phyloP scores from a whole-genome alignment of 2,329 filamentous ascomycete genomes.

The Meredithiella fracta region DNA sequence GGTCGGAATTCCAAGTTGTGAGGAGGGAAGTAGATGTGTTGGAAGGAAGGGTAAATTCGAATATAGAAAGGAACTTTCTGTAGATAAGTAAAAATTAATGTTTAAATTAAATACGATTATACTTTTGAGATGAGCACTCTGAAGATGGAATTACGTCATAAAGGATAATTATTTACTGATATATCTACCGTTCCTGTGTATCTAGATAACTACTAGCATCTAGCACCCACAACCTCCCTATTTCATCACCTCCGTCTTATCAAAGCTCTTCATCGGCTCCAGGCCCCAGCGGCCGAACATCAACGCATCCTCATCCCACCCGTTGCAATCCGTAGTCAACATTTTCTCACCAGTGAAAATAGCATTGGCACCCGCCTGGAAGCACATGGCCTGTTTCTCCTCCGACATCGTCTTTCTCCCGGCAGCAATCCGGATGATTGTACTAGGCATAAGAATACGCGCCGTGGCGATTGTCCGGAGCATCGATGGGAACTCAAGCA shows the following conservation, averaged over 20 bases:
- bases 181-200: neutral
- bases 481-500: slow-evolving; percentile 61
- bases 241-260: slow-evolving; percentile 19
- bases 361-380: slow-evolving; percentile 84
- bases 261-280: slow-evolving; percentile 51
- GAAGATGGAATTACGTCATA: too few relatives aligned
- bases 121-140: too few relatives aligned
- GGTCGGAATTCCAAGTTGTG: neutral
- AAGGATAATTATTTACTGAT: too few relatives aligned
- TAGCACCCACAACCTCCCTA: neutral
- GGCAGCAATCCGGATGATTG: slow-evolving; percentile 75
- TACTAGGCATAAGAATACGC: slow-evolving; percentile 64
- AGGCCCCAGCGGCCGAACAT: slow-evolving; percentile 78
- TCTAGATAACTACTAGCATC: neutral
- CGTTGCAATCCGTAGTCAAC: slow-evolving; percentile 80
- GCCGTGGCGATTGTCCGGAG: slow-evolving; percentile 73
- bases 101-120: too few relatives aligned
- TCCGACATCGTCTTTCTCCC: slow-evolving; percentile 72
- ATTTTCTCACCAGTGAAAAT: slow-evolving; percentile 93
- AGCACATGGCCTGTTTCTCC: slow-evolving; percentile 78
- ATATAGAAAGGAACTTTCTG: too few relatives aligned
- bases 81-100: too few relatives aligned
- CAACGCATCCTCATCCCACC: slow-evolving; percentile 72
- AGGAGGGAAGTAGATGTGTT: neutral
- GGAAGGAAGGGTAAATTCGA: neutral